Evolutionary conservation across 2,329 filamentous ascomycete genomes (phyloP), one percentile per base, ranked within the genome.

Genomic region (Emergomyces orientalis): DNA sequence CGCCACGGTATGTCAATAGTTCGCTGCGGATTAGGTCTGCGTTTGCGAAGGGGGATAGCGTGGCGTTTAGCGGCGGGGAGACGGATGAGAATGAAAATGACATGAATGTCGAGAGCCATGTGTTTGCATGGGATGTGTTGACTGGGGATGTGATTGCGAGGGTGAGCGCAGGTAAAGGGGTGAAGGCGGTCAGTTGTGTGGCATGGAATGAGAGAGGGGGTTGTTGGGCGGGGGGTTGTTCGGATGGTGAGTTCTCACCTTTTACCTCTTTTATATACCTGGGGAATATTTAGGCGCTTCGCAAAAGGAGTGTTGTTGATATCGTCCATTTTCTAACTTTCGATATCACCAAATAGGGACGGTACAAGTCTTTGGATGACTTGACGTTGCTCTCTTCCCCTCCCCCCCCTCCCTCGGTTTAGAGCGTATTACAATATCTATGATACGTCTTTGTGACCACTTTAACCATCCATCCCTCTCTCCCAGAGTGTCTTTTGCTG

Each of bases 61-160:
- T 88, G 58, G 90, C 94, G 1, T 70, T 97, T 3, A 88, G 86
- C 59, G 93, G 93, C 8, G 91, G 91, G 70, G 92, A 97, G 75
- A 80, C 83, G 71, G 80, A 88, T 65, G 89, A 88, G 2, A 80
- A 81, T 69, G 32, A 54, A 17, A 55, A 51, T 39, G 57, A 37
- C 14, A 65, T 59, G 14, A 63, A 66, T 60, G 65, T 27, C 67
- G 49, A 75, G 51, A 74, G 74, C 3, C 67, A 68, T 60, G 70
- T 76, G 3, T 76, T 78, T 67, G 90, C 86, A 1, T 97, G 93
- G 93, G 91, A 97, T 76, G 78, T 96, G 25, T 73, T 96, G 62
- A 88, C 83, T 6, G 92, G 90, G 1, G 83, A 86, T 62, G 72
- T 89, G 59, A 79, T 85, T 63, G 84, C 88, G 39, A 84, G 79